Conservation (phyloP, 2,329 filamentous ascomycete genomes). For the Cryphonectria parasitica region DNA sequence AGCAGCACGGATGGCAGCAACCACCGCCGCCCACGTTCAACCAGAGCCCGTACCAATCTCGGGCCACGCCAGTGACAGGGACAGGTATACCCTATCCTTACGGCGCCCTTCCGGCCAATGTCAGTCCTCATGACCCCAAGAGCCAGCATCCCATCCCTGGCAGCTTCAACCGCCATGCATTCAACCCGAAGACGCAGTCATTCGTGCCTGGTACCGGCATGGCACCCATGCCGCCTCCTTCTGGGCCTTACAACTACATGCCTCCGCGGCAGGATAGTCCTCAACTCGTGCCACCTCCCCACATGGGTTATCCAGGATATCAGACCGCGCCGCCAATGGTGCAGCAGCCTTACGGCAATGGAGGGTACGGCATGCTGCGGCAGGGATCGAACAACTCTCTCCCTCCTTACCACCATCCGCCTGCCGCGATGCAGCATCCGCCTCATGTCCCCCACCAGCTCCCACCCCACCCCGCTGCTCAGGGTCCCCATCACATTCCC, state of each 20-base stretch:
- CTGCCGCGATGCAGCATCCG: conserved; percentile 34
- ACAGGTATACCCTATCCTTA: conserved; percentile 69
- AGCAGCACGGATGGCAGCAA: conserved; percentile 42
- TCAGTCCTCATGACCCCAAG: conserved; percentile 72
- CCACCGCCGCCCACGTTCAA: conserved; percentile 35
- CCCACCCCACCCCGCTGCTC: conserved; percentile 34
- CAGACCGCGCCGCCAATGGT: conserved; percentile 46
- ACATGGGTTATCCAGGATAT: conserved; percentile 54
- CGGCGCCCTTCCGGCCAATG: conserved; percentile 74
- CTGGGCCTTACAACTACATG: conserved; percentile 52
- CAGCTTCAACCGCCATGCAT: conserved; percentile 76
- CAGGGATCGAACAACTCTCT: conserved; percentile 59
- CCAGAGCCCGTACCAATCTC: conserved; percentile 37
- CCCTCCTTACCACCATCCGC: conserved; percentile 52
- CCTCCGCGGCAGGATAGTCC: conserved; percentile 59
- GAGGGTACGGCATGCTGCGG: conserved; percentile 59
- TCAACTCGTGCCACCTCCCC: conserved; percentile 53
- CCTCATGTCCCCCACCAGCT: conserved; percentile 49
- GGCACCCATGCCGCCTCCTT: conserved; percentile 51
- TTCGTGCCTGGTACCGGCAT: conserved; percentile 73
- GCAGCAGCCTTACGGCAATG: conserved; percentile 49
- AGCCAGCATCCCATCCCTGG: conserved; percentile 83
- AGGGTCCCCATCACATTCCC: conserved; percentile 46
- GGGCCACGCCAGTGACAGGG: conserved; percentile 33
- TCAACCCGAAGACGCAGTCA: conserved; percentile 92